These are phyloP conservation scores for Acanthamoeba quina DNA, from an alignment of 208 protist species.

Conservation along the genomic window DNA sequence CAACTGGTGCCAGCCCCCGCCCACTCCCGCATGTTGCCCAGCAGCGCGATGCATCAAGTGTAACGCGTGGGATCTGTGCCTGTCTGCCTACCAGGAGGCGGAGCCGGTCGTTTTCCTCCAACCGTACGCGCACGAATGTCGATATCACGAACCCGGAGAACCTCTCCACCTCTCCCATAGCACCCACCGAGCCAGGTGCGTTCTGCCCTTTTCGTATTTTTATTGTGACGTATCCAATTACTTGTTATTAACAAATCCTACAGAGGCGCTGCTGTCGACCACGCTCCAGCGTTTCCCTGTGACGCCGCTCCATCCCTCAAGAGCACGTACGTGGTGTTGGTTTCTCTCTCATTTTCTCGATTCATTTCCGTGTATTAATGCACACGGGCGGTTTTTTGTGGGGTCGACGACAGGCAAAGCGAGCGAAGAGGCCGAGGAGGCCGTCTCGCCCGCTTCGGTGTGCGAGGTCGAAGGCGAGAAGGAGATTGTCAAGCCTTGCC, in stretches of 20 bases:
- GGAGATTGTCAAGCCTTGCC: not conserved
- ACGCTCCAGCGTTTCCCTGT: slow-evolving; percentile 17
- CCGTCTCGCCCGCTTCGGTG: not conserved
- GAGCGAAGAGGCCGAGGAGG: not conserved
- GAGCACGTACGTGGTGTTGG: not conserved
- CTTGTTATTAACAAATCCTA: not conserved
- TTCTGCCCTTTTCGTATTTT: not conserved
- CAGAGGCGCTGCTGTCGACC: slow-evolving; percentile 22
- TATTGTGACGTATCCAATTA: not conserved
- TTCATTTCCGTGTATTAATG: not conserved
- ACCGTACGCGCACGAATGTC: not conserved
- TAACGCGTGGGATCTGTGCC: too few species aligned
- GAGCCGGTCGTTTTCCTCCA: not conserved
- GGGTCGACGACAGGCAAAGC: not conserved
- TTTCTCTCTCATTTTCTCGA: not conserved
- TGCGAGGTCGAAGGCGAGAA: not conserved
- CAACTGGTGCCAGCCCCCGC: too few species aligned
- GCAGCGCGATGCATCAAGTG: too few species aligned
- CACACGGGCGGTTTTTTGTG: not conserved
- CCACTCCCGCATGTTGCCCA: too few species aligned
- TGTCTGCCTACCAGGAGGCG: not conserved
- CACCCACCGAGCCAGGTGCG: not conserved
- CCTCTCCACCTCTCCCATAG: not conserved
- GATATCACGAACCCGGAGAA: not conserved
- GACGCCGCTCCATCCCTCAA: not conserved